Evolutionary conservation across 305 asterid species (phyloP).

Genomic region (Solanum chacoense): DNA sequence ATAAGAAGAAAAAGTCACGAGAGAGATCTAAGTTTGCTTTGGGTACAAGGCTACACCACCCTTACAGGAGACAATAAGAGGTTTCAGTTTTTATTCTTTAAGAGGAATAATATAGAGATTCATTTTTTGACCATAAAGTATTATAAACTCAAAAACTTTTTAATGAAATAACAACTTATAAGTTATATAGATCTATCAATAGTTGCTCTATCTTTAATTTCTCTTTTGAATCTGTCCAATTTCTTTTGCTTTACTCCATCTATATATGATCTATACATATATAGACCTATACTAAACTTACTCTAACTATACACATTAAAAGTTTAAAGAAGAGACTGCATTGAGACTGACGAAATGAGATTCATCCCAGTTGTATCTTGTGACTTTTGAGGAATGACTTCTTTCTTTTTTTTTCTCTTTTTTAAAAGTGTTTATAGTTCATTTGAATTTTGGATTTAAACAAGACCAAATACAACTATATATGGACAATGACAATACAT

Average conservation of each 20-base stretch:
- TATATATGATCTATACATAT: conserved; percentile 16
- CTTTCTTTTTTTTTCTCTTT: conserved; percentile 6
- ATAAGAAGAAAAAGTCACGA: conserved; percentile 18
- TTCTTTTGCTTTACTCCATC: conserved; percentile 58
- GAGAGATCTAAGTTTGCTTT: conserved; percentile 50
- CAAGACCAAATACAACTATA: background rate
- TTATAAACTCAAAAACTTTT: background rate
- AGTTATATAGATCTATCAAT: background rate
- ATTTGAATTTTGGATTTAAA: conserved; percentile 2
- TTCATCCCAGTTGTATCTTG: conserved; percentile 44
- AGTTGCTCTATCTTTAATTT: background rate
- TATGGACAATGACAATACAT: background rate
- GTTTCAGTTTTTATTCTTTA: conserved; percentile 46
- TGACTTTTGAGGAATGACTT: conserved; percentile 70
- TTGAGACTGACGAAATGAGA: conserved; percentile 21
- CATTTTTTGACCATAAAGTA: conserved; percentile 22
- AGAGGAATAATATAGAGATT: conserved; percentile 12
- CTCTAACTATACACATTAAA: background rate
- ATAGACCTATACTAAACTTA: conserved; percentile 24
- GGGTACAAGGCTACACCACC: conserved; percentile 64
- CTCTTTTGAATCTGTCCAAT: background rate
- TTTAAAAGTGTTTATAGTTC: background rate
- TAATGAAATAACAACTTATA: background rate
- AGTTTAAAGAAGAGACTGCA: conserved; percentile 5
- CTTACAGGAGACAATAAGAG: conserved; percentile 81